Base-by-base conservation (phyloP, 2,329 filamentous ascomycete genomes). In the Phyllachora maydis region DNA sequence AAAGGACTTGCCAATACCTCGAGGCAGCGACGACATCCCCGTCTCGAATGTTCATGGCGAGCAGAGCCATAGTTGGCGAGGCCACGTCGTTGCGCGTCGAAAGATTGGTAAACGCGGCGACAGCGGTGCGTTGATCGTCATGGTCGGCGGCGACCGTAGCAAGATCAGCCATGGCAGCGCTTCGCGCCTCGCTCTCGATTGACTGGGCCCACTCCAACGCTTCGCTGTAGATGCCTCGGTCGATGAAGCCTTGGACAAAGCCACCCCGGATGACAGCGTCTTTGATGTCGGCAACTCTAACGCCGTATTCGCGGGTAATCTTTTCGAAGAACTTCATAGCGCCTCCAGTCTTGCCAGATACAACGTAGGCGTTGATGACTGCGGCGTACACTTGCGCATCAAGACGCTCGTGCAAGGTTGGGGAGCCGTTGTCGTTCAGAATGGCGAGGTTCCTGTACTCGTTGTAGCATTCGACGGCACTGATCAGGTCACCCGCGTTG, bases 381-480 rank as follows among this genome's bases (percentile, higher is more conserved):
- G 85, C 65, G 13, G 83, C 81, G 41, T 98, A 95, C 5, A 95
- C 75, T 33, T 81, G 62, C 14, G 72, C 67, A 41, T 95, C 85
- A 22, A 77, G 60, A 23, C 83, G 71, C 31, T 74, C 61, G 22
- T 72, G 57, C 7, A 82, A 54, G 11, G 64, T 64, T 22, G 70
- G 56, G 28, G 68, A 56, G 27, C 82, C 82, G 18, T 62, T 66
- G 44, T 93, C 77, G 42, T 88, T 65, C 18, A 74, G 70, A 24
- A 95, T 67, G n/a, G 85, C 83, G 19, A 93, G 58, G 21, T 68
- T 65, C 40, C 81, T 81, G 58, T 95, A 95, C 48, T 92, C 79
- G 33, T 90, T 85, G 51, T 93, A 98, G 49, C 81, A 82, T 44
- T 92, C 82, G 5, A 95, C 78, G 11, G 83, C 88, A 35, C 77